phyloP scores from a whole-genome alignment of 1,284 basidiomycete species.

The Leucoagaricus sp. region DNA sequence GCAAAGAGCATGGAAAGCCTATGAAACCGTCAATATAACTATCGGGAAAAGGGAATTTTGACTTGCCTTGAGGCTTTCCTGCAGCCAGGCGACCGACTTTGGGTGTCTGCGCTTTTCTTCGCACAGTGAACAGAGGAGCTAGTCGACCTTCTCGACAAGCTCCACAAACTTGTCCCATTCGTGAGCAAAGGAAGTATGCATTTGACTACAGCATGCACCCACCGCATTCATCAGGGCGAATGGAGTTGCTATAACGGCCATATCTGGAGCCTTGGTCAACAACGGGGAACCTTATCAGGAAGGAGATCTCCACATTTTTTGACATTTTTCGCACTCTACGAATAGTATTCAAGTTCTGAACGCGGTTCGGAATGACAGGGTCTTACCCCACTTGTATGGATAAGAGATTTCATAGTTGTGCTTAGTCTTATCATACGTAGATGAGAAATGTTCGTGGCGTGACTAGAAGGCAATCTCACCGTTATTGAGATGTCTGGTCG shows the following conservation, averaged over 20 bases:
- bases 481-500: conserved; percentile 71
- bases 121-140: conserved; percentile 51
- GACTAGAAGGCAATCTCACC: conserved; percentile 38
- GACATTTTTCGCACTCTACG: conserved; percentile 65
- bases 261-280: conserved; percentile 48
- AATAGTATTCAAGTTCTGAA: conserved; percentile 12
- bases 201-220: conserved; percentile 26
- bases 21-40: background rate
- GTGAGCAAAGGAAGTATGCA: background rate
- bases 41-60: background rate
- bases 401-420: conserved; percentile 80
- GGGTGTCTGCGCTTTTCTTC: conserved; percentile 35
- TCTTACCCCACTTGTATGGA: conserved; percentile 77
- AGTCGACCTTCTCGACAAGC: conserved; percentile 54
- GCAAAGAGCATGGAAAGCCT: conserved; percentile 38
- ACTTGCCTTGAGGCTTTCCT: conserved; percentile 45
- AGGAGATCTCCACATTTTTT: conserved; percentile 53
- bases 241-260: conserved; percentile 77
- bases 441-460: background rate
- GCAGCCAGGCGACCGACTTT: conserved; percentile 50
- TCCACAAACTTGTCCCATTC: conserved; percentile 33
- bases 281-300: too few relatives aligned
- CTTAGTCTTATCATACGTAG: conserved; percentile 47
- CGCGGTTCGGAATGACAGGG: background rate
- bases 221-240: conserved; percentile 67